Evolutionary conservation across 805 yeast genomes (phyloP), one percentile per base, ranked within the genome.

Genomic region (Ogataea haglerorum): DNA sequence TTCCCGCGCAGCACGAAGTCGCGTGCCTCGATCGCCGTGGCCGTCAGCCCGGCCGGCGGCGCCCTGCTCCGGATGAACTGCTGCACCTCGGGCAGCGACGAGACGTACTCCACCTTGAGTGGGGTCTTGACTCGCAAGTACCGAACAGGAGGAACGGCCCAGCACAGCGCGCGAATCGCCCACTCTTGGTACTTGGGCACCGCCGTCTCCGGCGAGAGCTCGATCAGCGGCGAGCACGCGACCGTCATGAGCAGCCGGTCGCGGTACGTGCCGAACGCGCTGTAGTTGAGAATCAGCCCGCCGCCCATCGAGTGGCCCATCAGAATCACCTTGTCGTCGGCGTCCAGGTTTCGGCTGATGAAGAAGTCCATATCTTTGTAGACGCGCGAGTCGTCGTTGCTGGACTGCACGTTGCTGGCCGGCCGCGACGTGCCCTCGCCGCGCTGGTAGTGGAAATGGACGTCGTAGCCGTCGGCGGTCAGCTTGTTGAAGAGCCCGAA

Each of bases 291-390:
- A 0, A 65, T 67, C 36, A 85, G 77, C 0, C 83, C 90, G 15
- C 91, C 91, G 36, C 95, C 95, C 90, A 85, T 83, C 8, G 89
- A 83, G 49, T 80, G 87, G 1, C 91, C 89, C 53, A 74, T 65
- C 33, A 85, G 53, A 50, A 67, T 72, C 23, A 83, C 50, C 46
- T 73, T 73, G 34, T 66, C 68, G 21, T 55, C 32, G 15, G 54
- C 17, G 12, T 40, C 37, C 37, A 71, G 51, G 37, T 71, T 72
- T 33, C 54, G 55, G 41, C 73, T 64, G 39, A 81, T 60, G 58
- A 85, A 73, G 52, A 67, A 73, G 40, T 82, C 79, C 50, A 85
- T 64, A 55, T 81, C 90, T 18, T 70, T 66, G 53, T 75, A 78
- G 2, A 76, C 73, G 45, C 73, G 73, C 34, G 47, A 51, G 44